Base-by-base conservation (phyloP, 306 rosid genomes). In the Inga leiocalycina region DNA sequence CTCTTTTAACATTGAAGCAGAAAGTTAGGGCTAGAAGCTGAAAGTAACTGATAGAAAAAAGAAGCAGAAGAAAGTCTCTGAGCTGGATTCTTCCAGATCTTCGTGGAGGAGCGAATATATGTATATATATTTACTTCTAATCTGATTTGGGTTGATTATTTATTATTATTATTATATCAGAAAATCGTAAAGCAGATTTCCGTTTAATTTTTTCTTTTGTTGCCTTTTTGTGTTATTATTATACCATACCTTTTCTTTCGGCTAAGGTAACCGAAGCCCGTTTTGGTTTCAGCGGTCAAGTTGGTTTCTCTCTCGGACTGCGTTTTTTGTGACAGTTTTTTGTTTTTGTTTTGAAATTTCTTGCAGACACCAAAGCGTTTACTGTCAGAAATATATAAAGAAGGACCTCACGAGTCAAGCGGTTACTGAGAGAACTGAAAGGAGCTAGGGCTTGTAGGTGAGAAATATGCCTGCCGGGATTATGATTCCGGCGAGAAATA, bases 61-160 rank as follows among this genome's bases (percentile, higher is more conserved):
- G 11, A 9, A 59, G 66, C 3, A 22, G 32, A 59, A 32, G 41
- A 65, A 30, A 32, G 10, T 65, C 20, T 14, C 43, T 34, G 7
- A 78, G 74, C 74, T 72, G 82, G 88, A 86, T 80, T 84, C 87
- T 86, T 88, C 89, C 89, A 92, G 89, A 89, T 96, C 89, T 87
- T 90, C 78, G 92, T 77, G 69, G 71, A 37, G 20, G n/a, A 7
- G 84, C 81, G 79, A 78, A 64, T 43, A 64, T 7, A 41, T 17
- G 12, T 44, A 13, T 27, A 59, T n/a, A 48, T 43, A 56, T 71
- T 45, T 37, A 37, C 9, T 75, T 80, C 14, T 74, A 64, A 37
- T 76, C 76, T 27, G 71, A 39, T 81, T 71, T 81, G 81, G 62
- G 64, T 48, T 75, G 85, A 74, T 84, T 85, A 45, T 82, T 84